phyloP scores from a whole-genome alignment of 2,329 filamentous ascomycete genomes.

The Cercospora nicotianae region DNA sequence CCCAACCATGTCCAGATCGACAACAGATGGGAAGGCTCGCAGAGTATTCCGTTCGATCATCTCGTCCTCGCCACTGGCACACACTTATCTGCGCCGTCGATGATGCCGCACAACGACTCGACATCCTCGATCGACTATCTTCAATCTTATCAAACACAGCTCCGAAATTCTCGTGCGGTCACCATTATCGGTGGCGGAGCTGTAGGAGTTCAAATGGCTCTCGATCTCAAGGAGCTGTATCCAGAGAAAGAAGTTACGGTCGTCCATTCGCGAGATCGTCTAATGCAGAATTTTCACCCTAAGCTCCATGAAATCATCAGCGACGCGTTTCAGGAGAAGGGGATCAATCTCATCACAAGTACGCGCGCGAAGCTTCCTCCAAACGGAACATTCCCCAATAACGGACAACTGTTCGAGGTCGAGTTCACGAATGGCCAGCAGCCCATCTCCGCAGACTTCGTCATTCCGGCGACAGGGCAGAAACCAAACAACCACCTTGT shows the following conservation, averaged over 20 bases:
- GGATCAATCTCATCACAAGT: conserved; percentile 53
- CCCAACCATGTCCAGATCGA: conserved; percentile 21
- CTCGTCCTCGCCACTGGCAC: conserved; percentile 28
- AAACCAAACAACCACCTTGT: conserved; percentile 57
- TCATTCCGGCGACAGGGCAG: conserved; percentile 63
- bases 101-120: conserved; percentile 24
- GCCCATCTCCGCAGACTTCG: conserved; percentile 51
- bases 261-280: conserved; percentile 56
- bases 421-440: conserved; percentile 49
- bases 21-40: conserved; percentile 20
- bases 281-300: conserved; percentile 55
- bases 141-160: conserved; percentile 25
- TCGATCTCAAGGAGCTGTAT: conserved; percentile 58
- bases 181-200: conserved; percentile 56
- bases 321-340: conserved; percentile 49
- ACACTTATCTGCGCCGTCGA: conserved; percentile 22
- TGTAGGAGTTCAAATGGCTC: conserved; percentile 62
- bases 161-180: conserved; percentile 25
- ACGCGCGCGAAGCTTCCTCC: conserved; percentile 31
- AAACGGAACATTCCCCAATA: conserved; percentile 28
- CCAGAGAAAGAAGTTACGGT: conserved; percentile 59
- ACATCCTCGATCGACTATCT: conserved; percentile 19
- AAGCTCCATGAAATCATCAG: conserved; percentile 43
- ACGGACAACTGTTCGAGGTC: conserved; percentile 35
- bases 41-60: conserved; percentile 26